Percentiles rank a stretch among this genome's conserved stretches.
phyloP scores from a whole-genome alignment of 148 eudicot species.

The Silene conica region DNA sequence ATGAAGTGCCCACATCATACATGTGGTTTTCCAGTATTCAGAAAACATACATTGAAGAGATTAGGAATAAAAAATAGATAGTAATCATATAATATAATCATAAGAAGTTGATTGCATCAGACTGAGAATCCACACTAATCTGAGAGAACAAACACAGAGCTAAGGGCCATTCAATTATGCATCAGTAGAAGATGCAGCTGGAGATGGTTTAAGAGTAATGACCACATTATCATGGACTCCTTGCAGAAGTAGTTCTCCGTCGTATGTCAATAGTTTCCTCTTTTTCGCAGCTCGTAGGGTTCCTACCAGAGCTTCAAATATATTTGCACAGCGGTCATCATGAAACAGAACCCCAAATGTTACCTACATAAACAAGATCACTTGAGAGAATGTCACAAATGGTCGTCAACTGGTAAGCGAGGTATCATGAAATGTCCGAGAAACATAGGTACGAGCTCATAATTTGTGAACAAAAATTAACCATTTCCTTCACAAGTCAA shows the following conservation, averaged over 20 bases:
- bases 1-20: background rate
- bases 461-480: no score
- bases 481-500: no score
- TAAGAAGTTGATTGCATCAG: background rate
- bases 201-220: conserved; percentile 60
- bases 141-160: background rate
- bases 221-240: conserved; percentile 92
- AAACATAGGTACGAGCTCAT: background rate
- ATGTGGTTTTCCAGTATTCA: background rate
- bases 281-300: conserved; percentile 95
- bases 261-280: conserved; percentile 69
- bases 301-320: conserved; percentile 96
- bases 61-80: background rate
- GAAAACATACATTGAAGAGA: background rate
- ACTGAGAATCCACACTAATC: background rate
- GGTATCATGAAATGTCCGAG: background rate
- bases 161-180: conserved; percentile 18
- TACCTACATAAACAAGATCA: conserved; percentile 48
- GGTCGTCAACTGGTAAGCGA: background rate
- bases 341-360: conserved; percentile 90
- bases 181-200: conserved; percentile 35
- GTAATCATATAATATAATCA: background rate
- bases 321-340: conserved; percentile 92
- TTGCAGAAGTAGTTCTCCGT: conserved; percentile 88
- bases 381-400: background rate